Conservation (phyloP, 129 eudicot species). For the Escallonia rubra region DNA sequence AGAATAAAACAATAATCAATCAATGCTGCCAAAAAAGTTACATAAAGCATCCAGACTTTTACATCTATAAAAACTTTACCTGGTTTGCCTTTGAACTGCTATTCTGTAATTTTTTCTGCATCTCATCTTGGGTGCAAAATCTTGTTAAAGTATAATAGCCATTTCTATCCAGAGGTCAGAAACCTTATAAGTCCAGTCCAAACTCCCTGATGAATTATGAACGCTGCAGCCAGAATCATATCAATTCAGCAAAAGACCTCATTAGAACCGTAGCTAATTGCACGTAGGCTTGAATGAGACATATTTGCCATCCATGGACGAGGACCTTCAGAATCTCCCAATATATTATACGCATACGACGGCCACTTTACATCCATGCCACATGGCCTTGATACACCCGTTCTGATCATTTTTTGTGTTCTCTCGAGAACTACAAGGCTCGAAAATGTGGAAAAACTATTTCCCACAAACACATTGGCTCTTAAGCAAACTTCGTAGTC, state of each 20-base stretch:
- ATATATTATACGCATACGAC: constrained; percentile 85
- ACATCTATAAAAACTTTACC: no score
- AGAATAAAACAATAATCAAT: no score
- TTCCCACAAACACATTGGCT: constrained; percentile 80
- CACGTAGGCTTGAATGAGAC: constrained; percentile 53
- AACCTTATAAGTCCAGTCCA: neutral
- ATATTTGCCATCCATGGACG: constrained; percentile 67
- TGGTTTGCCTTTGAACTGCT: neutral
- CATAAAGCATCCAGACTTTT: no score
- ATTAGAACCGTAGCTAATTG: constrained; percentile 82
- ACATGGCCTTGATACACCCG: constrained; percentile 38
- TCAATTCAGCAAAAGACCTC: constrained; percentile 41
- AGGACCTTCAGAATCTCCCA: constrained; percentile 52
- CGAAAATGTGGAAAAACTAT: constrained; percentile 91
- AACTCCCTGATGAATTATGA: neutral
- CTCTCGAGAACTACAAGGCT: constrained; percentile 89
- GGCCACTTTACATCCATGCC: constrained; percentile 58
- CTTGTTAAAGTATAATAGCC: constrained; percentile 4
- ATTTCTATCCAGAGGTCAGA: neutral
- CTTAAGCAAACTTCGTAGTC: constrained; percentile 89
- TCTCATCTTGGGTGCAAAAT: neutral
- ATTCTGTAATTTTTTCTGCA: neutral
- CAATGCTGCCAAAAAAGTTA: no score
- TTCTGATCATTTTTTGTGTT: constrained; percentile 47
- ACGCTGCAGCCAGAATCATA: neutral